Evolutionary conservation across 768 basidiomycete species (phyloP), one percentile per base, ranked within the genome.

Genomic region (Kwoniella dejecticola): DNA sequence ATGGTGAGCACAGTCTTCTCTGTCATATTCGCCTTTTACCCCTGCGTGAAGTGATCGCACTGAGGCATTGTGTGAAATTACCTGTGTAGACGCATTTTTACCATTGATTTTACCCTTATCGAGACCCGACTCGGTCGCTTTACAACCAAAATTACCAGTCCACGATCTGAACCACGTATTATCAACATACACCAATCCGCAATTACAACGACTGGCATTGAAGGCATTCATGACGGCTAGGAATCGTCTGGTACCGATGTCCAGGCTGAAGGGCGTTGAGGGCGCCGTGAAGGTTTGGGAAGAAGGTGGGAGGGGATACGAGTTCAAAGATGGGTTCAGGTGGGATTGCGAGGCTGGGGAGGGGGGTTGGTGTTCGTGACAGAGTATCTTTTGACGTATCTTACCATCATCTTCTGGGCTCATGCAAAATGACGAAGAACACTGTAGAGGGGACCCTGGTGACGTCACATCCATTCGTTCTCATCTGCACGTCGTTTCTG

Each of bases 221-320:
- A 33, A 57, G n/a, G 67, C 49, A 12, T 68, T 61, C 63, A 68
- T 68, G 26, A 33, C 47, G 4, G 62, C 67, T 26, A 46, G 63
- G 24, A 42, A 62, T 17, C 33, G 52, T 12, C 54, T 62, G 23
- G 44, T 55, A 24, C 62, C 64, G 2, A 1, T 13, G 15, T 29
- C 47, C 1, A 57, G 60, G 19, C 23, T 53, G 4, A 15, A 48
- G 23, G 52, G 30, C n/a, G 65, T 70, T 11, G 26, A 42, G 17
- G 29, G 36, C 23, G 27, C 60, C 6, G 62, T 64, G 7, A 50
- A 44, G 1, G 30, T 31, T 5, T 67, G 56, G 55, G 52, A 62
- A 29, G 46, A 30, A 4, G 68, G 68, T n/a, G 65, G 64, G 12
- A 61, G 68, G 42, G 68, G 68, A 15, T 62, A 66, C 53, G 33